Evolutionary conservation across 176 grass and related monocot species (phyloP).

Genomic region (Hordeum marinum): DNA sequence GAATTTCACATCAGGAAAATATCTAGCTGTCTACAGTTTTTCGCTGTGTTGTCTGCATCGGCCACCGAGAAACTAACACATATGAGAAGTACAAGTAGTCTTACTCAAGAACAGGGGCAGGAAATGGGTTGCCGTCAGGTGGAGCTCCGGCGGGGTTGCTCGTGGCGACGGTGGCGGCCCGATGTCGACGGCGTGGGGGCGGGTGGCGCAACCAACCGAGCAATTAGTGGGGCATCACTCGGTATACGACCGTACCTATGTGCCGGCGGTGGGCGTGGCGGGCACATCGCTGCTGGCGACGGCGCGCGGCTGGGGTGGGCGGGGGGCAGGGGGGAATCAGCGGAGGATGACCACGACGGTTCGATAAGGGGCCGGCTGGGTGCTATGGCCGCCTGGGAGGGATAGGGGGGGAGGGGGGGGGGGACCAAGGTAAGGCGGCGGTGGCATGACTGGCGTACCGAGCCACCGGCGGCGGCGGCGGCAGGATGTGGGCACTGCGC

Average conservation of each 20-base stretch:
- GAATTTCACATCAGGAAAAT: background rate
- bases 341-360: background rate
- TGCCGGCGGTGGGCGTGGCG: background rate
- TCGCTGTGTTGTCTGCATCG: background rate
- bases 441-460: background rate
- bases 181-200: background rate
- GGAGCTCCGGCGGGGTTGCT: background rate
- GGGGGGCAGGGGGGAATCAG: background rate
- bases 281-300: background rate
- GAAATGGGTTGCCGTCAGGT: background rate
- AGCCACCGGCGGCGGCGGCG: background rate
- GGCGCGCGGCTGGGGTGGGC: background rate
- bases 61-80: background rate
- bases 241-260: no score
- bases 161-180: background rate
- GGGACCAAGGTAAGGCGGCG: background rate
- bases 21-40: background rate
- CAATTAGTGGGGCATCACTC: fast-evolving
- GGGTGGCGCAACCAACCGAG: background rate
- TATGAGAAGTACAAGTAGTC: background rate
- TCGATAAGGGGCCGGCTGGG: background rate
- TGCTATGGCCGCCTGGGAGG: background rate
- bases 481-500: background rate
- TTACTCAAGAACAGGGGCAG: background rate
- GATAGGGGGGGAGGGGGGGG: background rate